phyloP scores from a whole-genome alignment of 108 stramenopile genomes.

The Epipyxis sp. region DNA sequence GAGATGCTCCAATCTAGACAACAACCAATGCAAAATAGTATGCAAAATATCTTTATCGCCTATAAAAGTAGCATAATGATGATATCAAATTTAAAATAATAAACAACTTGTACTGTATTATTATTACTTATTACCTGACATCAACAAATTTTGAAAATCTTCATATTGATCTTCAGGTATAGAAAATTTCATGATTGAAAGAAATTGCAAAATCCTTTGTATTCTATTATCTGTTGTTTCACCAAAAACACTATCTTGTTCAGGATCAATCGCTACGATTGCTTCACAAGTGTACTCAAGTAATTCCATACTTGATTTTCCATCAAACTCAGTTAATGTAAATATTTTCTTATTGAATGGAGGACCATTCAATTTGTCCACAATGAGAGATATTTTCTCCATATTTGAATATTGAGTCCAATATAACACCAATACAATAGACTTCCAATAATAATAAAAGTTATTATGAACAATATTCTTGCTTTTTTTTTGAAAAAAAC shows the following conservation, averaged over 20 bases:
- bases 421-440: too few relatives aligned
- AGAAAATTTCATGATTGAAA: conserved; percentile 63
- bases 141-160: conserved; percentile 34
- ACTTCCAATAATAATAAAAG: too few relatives aligned
- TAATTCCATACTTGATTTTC: conserved; percentile 62
- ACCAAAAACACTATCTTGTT: conserved; percentile 34
- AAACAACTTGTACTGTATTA: not conserved
- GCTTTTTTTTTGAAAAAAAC: too few relatives aligned
- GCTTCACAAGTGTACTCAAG: conserved; percentile 65
- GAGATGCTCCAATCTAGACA: conserved; percentile 56
- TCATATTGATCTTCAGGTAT: conserved; percentile 46
- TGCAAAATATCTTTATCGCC: conserved; percentile 57
- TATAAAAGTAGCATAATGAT: conserved; percentile 43
- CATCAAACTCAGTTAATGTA: conserved; percentile 53
- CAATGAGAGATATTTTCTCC: conserved; percentile 56
- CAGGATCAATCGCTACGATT: conserved; percentile 54
- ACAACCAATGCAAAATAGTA: conserved; percentile 64
- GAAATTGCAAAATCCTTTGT: conserved; percentile 58
- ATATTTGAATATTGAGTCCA: too few relatives aligned
- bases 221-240: conserved; percentile 37
- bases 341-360: conserved; percentile 50
- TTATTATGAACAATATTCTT: too few relatives aligned
- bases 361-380: conserved; percentile 55
- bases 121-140: not conserved
- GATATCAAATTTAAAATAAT: not conserved